Conservation (phyloP, 1,139 yeast species). For the Hanseniaspora uvarum region DNA sequence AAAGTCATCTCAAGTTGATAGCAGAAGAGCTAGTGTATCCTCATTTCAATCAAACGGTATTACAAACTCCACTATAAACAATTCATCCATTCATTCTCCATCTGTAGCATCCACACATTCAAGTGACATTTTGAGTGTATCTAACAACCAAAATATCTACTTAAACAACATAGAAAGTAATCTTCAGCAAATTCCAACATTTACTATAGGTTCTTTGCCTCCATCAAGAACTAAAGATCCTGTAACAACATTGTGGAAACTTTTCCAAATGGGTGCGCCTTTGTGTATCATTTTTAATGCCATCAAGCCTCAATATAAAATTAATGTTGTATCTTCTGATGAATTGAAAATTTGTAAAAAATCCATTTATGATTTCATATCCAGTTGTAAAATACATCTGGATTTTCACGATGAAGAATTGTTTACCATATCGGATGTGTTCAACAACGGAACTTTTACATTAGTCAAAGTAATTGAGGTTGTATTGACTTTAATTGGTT, state of each 20-base stretch:
- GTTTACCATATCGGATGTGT: constrained; percentile 84
- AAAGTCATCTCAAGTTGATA: constrained; percentile 6
- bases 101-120: constrained; percentile 15
- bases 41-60: constrained; percentile 19
- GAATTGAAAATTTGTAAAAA: constrained; percentile 79
- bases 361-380: constrained; percentile 79
- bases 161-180: constrained; percentile 4
- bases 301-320: constrained; percentile 35
- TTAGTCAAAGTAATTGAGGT: constrained; percentile 62
- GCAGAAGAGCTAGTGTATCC: constrained; percentile 12
- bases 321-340: constrained; percentile 54
- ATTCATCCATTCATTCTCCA: constrained; percentile 18
- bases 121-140: not conserved
- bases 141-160: constrained; percentile 2
- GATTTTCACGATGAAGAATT: constrained; percentile 68
- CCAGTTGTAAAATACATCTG: constrained; percentile 73
- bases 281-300: constrained; percentile 72
- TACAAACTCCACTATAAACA: constrained; percentile 30
- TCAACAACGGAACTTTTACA: constrained; percentile 71
- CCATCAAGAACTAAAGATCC: constrained; percentile 74
- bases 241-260: constrained; percentile 78
- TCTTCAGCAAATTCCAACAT: constrained; percentile 35
- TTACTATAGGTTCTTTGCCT: constrained; percentile 67
- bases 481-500: constrained; percentile 51
- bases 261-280: constrained; percentile 88